Evolutionary conservation across 495 filamentous ascomycete species (phyloP).

Genomic region (Astrothelium subdiscretum): DNA sequence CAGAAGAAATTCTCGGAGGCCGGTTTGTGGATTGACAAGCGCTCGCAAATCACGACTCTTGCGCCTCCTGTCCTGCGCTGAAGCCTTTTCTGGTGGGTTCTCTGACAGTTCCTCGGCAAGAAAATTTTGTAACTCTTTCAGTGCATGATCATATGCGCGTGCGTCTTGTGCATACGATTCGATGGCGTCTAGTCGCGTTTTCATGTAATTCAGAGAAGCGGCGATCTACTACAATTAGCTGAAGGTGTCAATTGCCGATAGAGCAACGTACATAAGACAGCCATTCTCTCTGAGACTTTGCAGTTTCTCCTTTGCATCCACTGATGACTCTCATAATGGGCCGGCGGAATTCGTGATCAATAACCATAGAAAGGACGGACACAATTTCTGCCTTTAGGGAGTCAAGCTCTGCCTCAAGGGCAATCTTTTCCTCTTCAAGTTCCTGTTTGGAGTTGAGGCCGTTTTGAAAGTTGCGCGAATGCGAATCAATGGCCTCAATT

Average conservation of each 20-base stretch:
- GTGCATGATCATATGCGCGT: slow-evolving; percentile 2
- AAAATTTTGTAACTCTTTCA: background rate
- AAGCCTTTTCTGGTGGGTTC: background rate
- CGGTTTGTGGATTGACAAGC: slow-evolving; percentile 8
- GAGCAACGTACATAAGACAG: slow-evolving; percentile 4
- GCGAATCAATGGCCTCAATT: slow-evolving; percentile 17
- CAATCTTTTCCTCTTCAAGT: slow-evolving; percentile 2
- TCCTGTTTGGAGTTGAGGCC: no score
- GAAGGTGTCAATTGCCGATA: background rate
- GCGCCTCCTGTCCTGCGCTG: background rate
- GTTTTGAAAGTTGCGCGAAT: slow-evolving; percentile 8
- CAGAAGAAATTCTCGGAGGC: slow-evolving; percentile 16
- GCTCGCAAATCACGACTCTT: slow-evolving; percentile 1
- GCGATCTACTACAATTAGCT: background rate
- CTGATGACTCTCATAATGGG: slow-evolving; percentile 10
- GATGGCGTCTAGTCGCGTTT: slow-evolving; percentile 2
- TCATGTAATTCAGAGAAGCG: slow-evolving; percentile 11
- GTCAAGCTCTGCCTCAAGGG: slow-evolving; percentile 12
- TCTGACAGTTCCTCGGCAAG: background rate
- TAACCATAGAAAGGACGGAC: slow-evolving; percentile 25
- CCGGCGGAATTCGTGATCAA: slow-evolving; percentile 16
- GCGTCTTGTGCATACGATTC: slow-evolving; percentile 5
- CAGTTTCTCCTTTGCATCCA: background rate
- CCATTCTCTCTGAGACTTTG: slow-evolving; percentile 7
- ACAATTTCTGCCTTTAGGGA: slow-evolving; percentile 25